These are phyloP conservation scores for Penicillium sp. DNA, from an alignment of 2,329 filamentous ascomycete genomes.

Conservation along the genomic window DNA sequence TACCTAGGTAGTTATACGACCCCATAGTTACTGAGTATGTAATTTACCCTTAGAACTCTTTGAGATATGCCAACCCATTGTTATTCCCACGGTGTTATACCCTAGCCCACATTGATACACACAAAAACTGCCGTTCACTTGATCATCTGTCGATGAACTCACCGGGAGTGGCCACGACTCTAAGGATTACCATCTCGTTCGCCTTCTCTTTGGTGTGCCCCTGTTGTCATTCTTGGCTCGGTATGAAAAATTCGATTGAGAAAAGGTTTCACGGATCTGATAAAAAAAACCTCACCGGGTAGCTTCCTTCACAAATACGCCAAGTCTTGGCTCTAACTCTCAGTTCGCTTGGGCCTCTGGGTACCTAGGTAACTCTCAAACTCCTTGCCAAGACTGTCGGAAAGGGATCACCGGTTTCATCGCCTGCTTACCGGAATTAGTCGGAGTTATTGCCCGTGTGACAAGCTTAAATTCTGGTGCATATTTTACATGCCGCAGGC, in stretches of 20 bases:
- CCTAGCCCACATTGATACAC: background rate
- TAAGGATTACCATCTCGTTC: background rate
- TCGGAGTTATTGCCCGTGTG: background rate
- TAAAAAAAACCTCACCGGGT: background rate
- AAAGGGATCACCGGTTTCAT: background rate
- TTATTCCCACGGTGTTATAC: background rate
- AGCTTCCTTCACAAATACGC: background rate
- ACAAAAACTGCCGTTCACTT: too few species aligned
- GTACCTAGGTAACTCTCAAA: background rate
- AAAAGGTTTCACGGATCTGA: background rate
- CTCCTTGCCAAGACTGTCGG: background rate
- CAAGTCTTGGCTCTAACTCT: slow-evolving; percentile 5
- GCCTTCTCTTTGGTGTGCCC: background rate
- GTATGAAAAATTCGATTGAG: background rate
- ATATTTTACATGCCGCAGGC: background rate
- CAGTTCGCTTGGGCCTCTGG: background rate
- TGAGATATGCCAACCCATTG: background rate
- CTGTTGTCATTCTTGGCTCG: background rate
- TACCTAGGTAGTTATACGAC: too few species aligned
- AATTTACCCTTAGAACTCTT: background rate
- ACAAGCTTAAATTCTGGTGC: background rate
- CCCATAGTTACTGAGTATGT: background rate
- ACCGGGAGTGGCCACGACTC: background rate
- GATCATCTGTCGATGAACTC: background rate
- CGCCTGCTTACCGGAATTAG: background rate